Percentiles rank a stretch among this genome's conserved stretches.
Evolutionary conservation across 2,329 filamentous ascomycete genomes (phyloP).

Genomic region (Ceratocystis variospora): DNA sequence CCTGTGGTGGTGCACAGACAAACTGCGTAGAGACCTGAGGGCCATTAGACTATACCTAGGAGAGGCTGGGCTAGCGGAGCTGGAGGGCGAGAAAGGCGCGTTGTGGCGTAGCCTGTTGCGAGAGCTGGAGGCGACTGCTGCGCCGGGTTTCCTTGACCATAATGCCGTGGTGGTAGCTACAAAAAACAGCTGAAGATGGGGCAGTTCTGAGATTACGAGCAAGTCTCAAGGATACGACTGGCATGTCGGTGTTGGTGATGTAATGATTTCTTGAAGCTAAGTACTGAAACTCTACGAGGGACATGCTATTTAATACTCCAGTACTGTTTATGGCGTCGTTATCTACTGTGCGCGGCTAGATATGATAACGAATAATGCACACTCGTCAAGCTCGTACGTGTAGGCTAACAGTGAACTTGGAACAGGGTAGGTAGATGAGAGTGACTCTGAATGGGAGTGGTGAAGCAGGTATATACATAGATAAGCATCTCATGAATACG

Average conservation of each 20-base stretch:
- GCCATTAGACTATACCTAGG: slow-evolving; percentile 21
- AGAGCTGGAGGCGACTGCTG: slow-evolving; percentile 20
- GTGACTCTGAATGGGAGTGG: background rate
- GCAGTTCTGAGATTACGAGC: background rate
- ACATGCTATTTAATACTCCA: background rate
- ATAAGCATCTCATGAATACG: too few species aligned
- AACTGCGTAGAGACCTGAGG: slow-evolving; percentile 20
- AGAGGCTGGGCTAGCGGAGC: slow-evolving; percentile 14
- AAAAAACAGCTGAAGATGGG: background rate
- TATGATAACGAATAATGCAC: background rate
- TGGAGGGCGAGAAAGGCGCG: slow-evolving; percentile 18
- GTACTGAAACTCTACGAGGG: background rate
- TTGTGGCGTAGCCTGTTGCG: slow-evolving; percentile 22
- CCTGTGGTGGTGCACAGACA: slow-evolving; percentile 22
- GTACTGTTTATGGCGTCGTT: background rate
- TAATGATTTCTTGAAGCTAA: background rate
- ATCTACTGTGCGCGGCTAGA: background rate
- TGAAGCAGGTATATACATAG: too few species aligned
- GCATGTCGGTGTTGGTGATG: background rate
- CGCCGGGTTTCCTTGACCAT: background rate
- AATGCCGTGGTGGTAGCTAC: background rate
- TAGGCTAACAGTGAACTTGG: background rate
- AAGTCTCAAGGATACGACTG: background rate
- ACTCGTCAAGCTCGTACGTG: background rate
- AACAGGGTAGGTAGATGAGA: background rate